phyloP scores from a whole-genome alignment of 768 basidiomycete genomes.

The Inosperma sp. region DNA sequence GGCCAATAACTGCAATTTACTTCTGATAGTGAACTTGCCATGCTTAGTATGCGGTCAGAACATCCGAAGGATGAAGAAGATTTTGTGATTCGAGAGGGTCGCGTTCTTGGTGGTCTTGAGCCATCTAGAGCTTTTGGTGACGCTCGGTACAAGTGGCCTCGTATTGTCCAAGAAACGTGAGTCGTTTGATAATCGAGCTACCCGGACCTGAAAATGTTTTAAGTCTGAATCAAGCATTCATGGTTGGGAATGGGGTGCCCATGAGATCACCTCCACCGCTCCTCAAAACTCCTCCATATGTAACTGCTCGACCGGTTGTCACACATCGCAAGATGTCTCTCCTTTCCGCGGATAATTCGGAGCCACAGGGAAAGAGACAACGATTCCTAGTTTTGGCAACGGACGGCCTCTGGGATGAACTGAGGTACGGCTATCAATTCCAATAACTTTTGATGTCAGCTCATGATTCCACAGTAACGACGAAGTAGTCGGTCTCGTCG shows the following conservation, averaged over 20 bases:
- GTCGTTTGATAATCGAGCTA: neutral
- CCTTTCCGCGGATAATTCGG: slow-evolving; percentile 29
- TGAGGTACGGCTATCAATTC: slow-evolving; percentile 55
- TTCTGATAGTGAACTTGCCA: neutral
- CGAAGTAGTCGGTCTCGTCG: slow-evolving; percentile 84
- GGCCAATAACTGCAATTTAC: neutral
- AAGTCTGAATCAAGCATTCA: slow-evolving; percentile 58
- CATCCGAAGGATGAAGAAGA: slow-evolving; percentile 74
- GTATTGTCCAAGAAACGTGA: slow-evolving; percentile 56
- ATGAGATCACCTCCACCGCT: slow-evolving; percentile 56
- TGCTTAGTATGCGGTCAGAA: slow-evolving; percentile 66
- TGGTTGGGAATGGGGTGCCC: slow-evolving; percentile 54
- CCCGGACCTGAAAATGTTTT: slow-evolving; percentile 5
- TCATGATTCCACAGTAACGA: slow-evolving; percentile 51
- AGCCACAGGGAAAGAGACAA: slow-evolving; percentile 33
- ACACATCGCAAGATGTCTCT: slow-evolving; percentile 69
- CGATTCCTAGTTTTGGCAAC: slow-evolving; percentile 89
- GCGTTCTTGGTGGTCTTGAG: slow-evolving; percentile 84
- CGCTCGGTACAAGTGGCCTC: slow-evolving; percentile 85
- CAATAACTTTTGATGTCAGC: too few species aligned
- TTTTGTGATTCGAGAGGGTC: slow-evolving; percentile 71
- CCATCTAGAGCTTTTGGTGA: slow-evolving; percentile 87
- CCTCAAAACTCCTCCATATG: slow-evolving; percentile 90
- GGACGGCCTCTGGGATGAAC: slow-evolving; percentile 74
- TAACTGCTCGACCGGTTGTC: slow-evolving; percentile 78